Evolutionary conservation across 257 asterid species (phyloP).

Genomic region (Solanum rostratum): DNA sequence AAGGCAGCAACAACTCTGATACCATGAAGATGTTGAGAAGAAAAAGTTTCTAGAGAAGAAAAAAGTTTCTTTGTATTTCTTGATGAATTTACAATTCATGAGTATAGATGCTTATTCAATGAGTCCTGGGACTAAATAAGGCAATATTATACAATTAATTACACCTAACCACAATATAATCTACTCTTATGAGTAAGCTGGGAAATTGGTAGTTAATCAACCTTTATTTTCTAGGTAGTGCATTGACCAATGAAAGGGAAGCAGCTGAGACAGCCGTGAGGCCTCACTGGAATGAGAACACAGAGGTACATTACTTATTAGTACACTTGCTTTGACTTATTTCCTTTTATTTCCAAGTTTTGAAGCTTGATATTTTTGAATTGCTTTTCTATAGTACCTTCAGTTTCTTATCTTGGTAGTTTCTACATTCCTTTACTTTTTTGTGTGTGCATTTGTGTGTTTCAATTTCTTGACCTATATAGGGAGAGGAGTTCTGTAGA

Average conservation of each 20-base stretch:
- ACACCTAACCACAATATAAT: neutral
- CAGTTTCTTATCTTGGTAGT: neutral
- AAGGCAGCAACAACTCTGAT: neutral
- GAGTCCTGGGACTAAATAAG: neutral
- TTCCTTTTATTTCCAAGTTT: neutral
- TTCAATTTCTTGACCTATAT: neutral
- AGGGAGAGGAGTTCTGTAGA: neutral
- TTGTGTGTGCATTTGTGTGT: neutral
- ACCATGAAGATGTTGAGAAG: neutral
- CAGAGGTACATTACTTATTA: slow-evolving; percentile 21
- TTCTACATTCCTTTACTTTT: neutral
- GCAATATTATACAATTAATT: neutral
- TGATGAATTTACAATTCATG: neutral
- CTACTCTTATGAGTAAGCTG: neutral
- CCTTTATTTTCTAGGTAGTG: slow-evolving; percentile 43
- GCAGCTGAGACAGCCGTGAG: slow-evolving; percentile 13
- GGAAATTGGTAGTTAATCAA: neutral
- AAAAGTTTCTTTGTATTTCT: neutral
- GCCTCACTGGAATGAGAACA: slow-evolving; percentile 25
- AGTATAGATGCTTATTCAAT: neutral
- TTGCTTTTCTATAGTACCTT: neutral
- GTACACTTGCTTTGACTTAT: neutral
- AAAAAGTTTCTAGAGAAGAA: neutral
- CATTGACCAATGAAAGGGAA: slow-evolving; percentile 29
- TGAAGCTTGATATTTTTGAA: neutral